A percentile compares a stretch with the other conserved stretches of the same genome.
Evolutionary conservation across 2,329 filamentous ascomycete genomes (phyloP).

Genomic region (Talaromyces verruculosus): DNA sequence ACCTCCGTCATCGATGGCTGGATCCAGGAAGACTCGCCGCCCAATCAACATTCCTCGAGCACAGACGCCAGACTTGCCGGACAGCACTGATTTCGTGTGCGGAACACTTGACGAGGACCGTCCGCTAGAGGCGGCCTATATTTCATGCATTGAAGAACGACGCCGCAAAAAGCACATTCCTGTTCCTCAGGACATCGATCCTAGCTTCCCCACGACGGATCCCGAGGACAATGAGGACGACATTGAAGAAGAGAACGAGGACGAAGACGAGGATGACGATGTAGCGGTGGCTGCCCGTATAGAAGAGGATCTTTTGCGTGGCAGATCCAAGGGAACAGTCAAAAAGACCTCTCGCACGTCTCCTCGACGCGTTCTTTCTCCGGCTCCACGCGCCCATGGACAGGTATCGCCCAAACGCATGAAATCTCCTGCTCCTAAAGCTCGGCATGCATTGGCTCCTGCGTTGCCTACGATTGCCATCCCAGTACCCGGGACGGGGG

Average conservation of each 20-base stretch:
- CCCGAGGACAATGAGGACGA: constrained; percentile 81
- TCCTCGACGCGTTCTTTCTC: constrained; percentile 62
- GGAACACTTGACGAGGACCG: constrained; percentile 95
- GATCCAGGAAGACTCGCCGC: constrained; percentile 33
- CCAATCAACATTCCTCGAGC: constrained; percentile 53
- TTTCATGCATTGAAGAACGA: constrained; percentile 77
- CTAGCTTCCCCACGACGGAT: constrained; percentile 93
- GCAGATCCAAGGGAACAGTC: constrained; percentile 46
- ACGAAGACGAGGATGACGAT: constrained; percentile 59
- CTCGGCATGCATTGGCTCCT: constrained; percentile 48
- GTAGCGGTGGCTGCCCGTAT: constrained; percentile 48
- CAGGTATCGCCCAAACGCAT: constrained; percentile 65
- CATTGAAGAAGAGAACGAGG: constrained; percentile 56
- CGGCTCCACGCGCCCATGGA: constrained; percentile 58
- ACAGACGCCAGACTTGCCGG: constrained; percentile 78
- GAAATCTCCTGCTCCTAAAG: constrained; percentile 69
- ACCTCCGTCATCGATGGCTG: constrained; percentile 29
- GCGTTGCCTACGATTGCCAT: constrained; percentile 41
- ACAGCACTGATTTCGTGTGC: constrained; percentile 99
- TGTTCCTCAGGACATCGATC: constrained; percentile 96
- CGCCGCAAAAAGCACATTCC: constrained; percentile 76
- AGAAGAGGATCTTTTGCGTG: constrained; percentile 30
- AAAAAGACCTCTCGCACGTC: constrained; percentile 59
- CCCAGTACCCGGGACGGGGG: constrained; percentile 50
- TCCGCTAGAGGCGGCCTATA: constrained; percentile 88